Base-by-base conservation (phyloP, 2,329 filamentous ascomycete species). In the Coccinonectria pachysandricola region DNA sequence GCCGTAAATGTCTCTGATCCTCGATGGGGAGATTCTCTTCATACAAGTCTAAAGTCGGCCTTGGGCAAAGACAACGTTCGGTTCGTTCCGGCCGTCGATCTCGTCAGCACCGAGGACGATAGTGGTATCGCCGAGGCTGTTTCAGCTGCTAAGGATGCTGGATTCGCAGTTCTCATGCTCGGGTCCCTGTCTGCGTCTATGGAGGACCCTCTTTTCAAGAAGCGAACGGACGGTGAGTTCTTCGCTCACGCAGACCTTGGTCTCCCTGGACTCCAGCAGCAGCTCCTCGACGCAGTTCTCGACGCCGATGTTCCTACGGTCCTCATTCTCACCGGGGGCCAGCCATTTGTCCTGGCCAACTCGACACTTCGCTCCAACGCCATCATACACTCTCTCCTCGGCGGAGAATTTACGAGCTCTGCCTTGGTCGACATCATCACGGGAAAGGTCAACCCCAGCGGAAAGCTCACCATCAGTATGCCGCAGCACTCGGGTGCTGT, bases 331-430 rank as follows among this genome's bases (percentile, higher is more conserved):
- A 43, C 25, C 21, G 35, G 37, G 4, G 46, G 48, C 3, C 48
- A 52, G 31, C 34, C 37, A 0, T 52, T 52, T 30, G 27, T 42
- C 8, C 28, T 50, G 6, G 29, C 26, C 8, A 33, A 44, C 8
- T 42, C 40, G 6, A 42, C 42, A 15, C 34, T 35, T 27, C 30
- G 36, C 7, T 20, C 74, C 15, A 65, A 68, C 30, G 70, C 65
- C 2, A 67, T 79, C 8, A 31, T 79, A 8, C 62, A 77, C 30
- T 70, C 71, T 8, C 69, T 76, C 37, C 57, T 79, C 2, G 71
- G 71, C 0, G 72, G 75, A 1, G 64, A 78, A 41, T 73, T 77
- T 43, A 73, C 67, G 19, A 75, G 74, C 7, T 71, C 72, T 30
- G 67, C 72, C 0, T 50, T 79, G 11, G 60, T 64, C 3, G 71